Conservation (phyloP, 495 filamentous ascomycete species). For the Podospora comata region DNA sequence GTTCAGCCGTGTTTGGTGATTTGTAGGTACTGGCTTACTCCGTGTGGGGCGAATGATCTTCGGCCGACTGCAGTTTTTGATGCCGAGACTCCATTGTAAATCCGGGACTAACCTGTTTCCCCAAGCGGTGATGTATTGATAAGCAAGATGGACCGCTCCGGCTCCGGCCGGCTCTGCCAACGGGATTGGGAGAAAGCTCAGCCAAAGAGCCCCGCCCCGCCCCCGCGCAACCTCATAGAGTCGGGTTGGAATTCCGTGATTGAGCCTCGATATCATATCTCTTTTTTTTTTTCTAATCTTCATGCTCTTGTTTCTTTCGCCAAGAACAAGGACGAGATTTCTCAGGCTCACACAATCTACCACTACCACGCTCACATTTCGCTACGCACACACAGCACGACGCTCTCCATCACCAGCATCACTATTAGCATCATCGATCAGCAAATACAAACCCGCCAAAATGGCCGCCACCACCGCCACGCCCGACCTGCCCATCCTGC, state of each 20-base stretch:
- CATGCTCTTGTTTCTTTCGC: neutral
- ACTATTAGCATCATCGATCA: neutral
- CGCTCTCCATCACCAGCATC: neutral
- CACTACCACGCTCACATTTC: neutral
- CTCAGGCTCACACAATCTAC: neutral
- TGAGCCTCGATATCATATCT: neutral
- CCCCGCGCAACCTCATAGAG: neutral
- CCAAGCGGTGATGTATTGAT: conserved; percentile 7
- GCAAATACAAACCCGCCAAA: neutral
- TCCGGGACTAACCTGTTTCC: neutral
- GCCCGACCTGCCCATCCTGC: conserved; percentile 46
- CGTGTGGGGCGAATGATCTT: neutral
- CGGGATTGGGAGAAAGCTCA: neutral
- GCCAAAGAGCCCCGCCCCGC: neutral
- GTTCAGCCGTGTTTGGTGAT: neutral
- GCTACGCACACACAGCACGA: neutral
- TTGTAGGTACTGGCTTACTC: neutral
- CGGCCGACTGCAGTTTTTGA: neutral
- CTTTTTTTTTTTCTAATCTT: neutral
- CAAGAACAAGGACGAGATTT: neutral
- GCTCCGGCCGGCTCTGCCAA: neutral
- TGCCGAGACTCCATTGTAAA: neutral
- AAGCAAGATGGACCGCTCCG: conserved; percentile 4
- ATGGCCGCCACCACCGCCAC: conserved; percentile 23
- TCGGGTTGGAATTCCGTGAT: neutral